Percentiles rank a stretch among this genome's conserved stretches.
These are phyloP conservation scores for Sporothrix pallida DNA, from an alignment of 2,329 filamentous ascomycete species.

Conservation along the genomic window DNA sequence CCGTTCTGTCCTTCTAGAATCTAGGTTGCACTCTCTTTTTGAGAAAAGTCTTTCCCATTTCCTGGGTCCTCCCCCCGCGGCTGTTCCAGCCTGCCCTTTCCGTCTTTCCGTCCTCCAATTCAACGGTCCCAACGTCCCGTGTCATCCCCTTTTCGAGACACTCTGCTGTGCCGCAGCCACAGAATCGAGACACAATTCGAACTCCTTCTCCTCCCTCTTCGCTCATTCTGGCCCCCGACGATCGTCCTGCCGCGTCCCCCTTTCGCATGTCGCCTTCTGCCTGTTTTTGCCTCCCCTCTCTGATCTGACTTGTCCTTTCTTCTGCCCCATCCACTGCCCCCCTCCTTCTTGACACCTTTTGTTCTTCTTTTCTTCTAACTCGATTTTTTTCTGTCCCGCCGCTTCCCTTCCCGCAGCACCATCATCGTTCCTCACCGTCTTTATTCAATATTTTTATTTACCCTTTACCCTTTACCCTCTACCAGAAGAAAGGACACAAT, in stretches of 20 bases:
- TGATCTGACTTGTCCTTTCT: conserved; percentile 16
- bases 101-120: not conserved
- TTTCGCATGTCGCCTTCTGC: not conserved
- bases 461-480: not conserved
- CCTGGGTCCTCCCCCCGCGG: not conserved
- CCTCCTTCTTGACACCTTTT: conserved; percentile 23
- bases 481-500: conserved; percentile 7
- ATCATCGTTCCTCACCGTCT: not conserved
- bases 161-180: conserved; percentile 27
- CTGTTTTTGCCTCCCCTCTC: conserved; percentile 6
- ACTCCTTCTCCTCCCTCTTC: not conserved
- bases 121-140: not conserved
- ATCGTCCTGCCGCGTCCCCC: conserved; percentile 16
- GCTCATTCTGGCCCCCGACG: conserved; percentile 14
- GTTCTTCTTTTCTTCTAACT: conserved; percentile 18
- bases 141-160: conserved; percentile 20
- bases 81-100: conserved; percentile 15
- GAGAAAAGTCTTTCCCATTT: not conserved
- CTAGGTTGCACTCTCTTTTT: conserved; percentile 1
- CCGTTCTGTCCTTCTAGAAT: conserved; percentile 4
- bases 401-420: conserved; percentile 19
- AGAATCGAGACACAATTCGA: conserved; percentile 1
- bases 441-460: conserved; percentile 18
- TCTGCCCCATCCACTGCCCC: conserved; percentile 10
- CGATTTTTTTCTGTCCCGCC: conserved; percentile 16